Conservation (phyloP, 2,329 filamentous ascomycete genomes). For the Aspergillus jensenii region DNA sequence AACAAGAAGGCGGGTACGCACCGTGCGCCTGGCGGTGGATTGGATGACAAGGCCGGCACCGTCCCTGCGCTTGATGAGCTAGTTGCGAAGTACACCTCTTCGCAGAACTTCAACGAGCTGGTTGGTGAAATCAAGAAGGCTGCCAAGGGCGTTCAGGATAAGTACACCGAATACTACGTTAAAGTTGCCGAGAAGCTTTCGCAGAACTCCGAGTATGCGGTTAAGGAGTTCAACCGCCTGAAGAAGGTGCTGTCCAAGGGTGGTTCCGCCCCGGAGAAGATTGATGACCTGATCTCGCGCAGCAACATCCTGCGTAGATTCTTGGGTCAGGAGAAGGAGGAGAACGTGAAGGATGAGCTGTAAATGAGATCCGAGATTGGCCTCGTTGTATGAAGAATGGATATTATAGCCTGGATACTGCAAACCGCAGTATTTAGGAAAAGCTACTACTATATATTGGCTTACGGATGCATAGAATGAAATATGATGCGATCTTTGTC, state of each 20-base stretch:
- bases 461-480: conserved; percentile 2
- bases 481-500: neutral
- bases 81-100: conserved; percentile 66
- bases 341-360: conserved; percentile 67
- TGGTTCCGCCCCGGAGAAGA: conserved; percentile 78
- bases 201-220: conserved; percentile 73
- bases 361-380: conserved; percentile 5
- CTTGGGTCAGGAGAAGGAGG: conserved; percentile 58
- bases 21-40: conserved; percentile 75
- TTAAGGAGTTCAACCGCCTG: conserved; percentile 82
- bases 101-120: conserved; percentile 65
- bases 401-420: conserved; percentile 1
- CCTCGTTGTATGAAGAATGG: neutral
- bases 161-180: conserved; percentile 92
- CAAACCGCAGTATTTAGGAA: neutral
- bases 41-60: conserved; percentile 77
- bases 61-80: conserved; percentile 75
- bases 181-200: conserved; percentile 84
- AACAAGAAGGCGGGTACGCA: conserved; percentile 88
- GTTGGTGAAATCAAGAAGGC: conserved; percentile 71
- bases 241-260: conserved; percentile 82
- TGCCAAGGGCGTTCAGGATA: conserved; percentile 67
- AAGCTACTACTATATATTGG: neutral
- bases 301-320: conserved; percentile 87
- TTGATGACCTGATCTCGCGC: conserved; percentile 82